These are phyloP conservation scores for Zygotorulaspora sp. DNA, from an alignment of 805 yeast species.

Conservation along the genomic window DNA sequence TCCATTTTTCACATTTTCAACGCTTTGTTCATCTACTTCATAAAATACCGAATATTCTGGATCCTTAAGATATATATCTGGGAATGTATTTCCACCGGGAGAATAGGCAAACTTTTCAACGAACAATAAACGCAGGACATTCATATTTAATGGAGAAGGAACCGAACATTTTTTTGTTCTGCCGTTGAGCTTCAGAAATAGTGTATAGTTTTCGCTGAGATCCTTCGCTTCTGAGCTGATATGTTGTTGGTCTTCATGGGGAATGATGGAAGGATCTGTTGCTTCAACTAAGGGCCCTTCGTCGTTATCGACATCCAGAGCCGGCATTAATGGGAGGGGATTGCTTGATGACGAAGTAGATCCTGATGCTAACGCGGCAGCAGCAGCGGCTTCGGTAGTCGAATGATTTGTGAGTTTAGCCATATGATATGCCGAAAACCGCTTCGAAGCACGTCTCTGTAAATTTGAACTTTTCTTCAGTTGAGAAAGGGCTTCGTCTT, in stretches of 20 bases:
- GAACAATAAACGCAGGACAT: conserved; percentile 60
- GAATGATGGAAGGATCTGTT: background rate
- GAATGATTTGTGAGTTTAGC: conserved; percentile 60
- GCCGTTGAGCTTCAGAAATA: conserved; percentile 50
- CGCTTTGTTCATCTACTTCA: conserved; percentile 68
- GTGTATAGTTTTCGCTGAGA: conserved; percentile 8
- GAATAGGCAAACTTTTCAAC: conserved; percentile 85
- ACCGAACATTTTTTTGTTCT: conserved; percentile 50
- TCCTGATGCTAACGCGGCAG: conserved; percentile 20
- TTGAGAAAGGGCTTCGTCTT: conserved; percentile 62
- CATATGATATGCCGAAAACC: conserved; percentile 91
- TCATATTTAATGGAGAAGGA: conserved; percentile 34
- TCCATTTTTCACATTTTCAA: conserved; percentile 57
- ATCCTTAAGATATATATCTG: conserved; percentile 72
- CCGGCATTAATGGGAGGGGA: conserved; percentile 1
- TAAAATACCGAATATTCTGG: conserved; percentile 55
- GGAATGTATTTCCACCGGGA: conserved; percentile 66
- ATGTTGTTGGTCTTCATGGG: background rate
- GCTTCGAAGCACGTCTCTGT: conserved; percentile 87
- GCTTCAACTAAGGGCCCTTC: background rate
- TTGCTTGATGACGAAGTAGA: conserved; percentile 6
- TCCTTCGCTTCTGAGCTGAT: background rate
- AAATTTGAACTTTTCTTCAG: conserved; percentile 78
- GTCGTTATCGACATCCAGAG: background rate
- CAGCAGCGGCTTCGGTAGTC: conserved; percentile 25